Conservation (phyloP, 257 asterid species). For the Salvia miltiorrhiza region DNA sequence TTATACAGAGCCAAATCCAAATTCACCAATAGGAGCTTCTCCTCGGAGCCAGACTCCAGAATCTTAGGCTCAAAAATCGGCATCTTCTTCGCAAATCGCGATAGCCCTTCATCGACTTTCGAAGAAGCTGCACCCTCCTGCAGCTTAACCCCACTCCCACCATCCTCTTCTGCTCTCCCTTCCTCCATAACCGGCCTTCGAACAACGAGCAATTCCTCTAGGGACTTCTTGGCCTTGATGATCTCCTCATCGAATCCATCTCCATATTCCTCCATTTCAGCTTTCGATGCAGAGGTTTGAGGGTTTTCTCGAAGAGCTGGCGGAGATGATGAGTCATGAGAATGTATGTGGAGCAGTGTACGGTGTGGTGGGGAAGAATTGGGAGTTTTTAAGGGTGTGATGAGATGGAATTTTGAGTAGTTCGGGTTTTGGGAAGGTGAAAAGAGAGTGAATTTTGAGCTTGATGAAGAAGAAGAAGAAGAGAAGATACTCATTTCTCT, state of each 20-base stretch:
- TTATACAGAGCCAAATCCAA: conserved; percentile 82
- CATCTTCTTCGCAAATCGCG: conserved; percentile 70
- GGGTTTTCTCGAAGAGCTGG: conserved; percentile 62
- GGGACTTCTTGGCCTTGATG: conserved; percentile 58
- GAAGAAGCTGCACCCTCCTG: conserved; percentile 22
- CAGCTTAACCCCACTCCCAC: conserved; percentile 3
- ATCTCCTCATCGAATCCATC: conserved; percentile 55
- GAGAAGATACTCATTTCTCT: conserved; percentile 49
- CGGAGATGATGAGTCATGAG: conserved; percentile 54
- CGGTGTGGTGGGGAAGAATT: conserved; percentile 32
- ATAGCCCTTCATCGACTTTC: conserved; percentile 58
- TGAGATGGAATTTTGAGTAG: conserved; percentile 41
- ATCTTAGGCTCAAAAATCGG: conserved; percentile 86
- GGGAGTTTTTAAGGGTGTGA: conserved; percentile 35
- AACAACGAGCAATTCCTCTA: conserved; percentile 76
- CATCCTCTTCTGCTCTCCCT: conserved; percentile 8
- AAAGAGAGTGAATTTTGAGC: conserved; percentile 52
- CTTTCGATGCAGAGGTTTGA: conserved; percentile 23
- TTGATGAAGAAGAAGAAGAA: conserved; percentile 56
- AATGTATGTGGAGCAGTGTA: conserved; percentile 32
- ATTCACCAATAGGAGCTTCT: conserved; percentile 73
- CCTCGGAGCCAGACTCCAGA: conserved; percentile 42
- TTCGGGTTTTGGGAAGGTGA: conserved; percentile 47
- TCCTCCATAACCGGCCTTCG: conserved; percentile 80
- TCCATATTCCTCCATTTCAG: conserved; percentile 29